Evolutionary conservation across 2,329 filamentous ascomycete genomes (phyloP).

Genomic region (Epicoccum sorghinum): DNA sequence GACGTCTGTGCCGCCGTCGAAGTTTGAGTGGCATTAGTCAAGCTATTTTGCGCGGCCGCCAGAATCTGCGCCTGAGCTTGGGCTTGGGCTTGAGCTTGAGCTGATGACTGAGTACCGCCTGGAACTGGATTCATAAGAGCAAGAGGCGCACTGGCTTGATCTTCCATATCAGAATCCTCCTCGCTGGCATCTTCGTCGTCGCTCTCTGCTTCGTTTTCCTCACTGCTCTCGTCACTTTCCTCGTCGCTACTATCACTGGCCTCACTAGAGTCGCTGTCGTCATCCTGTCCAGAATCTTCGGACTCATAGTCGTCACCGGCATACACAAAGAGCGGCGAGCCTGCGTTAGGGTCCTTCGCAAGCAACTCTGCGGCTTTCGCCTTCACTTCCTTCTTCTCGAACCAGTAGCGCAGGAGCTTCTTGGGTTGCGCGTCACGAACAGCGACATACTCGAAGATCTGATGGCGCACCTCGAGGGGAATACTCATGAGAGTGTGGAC

Average conservation of each 20-base stretch:
- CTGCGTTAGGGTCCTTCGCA: constrained; percentile 17
- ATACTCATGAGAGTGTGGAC: constrained; percentile 24
- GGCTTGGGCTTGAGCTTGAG: no score
- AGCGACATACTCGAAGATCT: constrained; percentile 34
- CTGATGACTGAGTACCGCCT: no score
- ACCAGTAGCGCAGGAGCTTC: constrained; percentile 41
- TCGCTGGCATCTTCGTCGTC: neutral
- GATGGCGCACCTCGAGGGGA: constrained; percentile 42
- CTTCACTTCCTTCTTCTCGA: constrained; percentile 42
- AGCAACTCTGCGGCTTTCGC: constrained; percentile 20
- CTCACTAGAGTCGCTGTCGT: neutral
- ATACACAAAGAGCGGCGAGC: constrained; percentile 12
- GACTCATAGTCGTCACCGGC: constrained; percentile 14
- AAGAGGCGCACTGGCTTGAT: neutral
- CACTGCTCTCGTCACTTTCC: constrained; percentile 19
- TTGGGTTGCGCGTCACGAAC: constrained; percentile 25
- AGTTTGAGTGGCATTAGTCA: neutral
- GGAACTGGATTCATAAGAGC: no score
- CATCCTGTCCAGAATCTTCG: constrained; percentile 9
- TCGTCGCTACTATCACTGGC: constrained; percentile 17
- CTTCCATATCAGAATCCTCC: neutral
- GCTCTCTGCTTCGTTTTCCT: constrained; percentile 15
- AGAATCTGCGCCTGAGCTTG: no score
- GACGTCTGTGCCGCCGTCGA: neutral
- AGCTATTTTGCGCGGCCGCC: no score